Evolutionary conservation across 2,329 filamentous ascomycete genomes (phyloP), one percentile per base, ranked within the genome.

Genomic region (Trichophyton equinum): DNA sequence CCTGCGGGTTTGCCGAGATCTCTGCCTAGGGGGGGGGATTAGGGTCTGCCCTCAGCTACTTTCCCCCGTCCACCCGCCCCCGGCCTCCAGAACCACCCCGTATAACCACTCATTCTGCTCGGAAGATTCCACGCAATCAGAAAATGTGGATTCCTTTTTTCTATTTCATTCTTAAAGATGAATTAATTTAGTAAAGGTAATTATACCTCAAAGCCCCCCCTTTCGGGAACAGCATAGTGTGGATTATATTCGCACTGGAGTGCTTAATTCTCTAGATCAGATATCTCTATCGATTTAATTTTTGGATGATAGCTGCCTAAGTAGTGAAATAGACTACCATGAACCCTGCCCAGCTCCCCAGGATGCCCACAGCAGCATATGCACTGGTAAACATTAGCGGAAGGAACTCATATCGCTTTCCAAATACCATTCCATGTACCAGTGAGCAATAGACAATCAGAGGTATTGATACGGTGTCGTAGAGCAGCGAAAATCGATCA

Each of bases 321-420:
- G 62, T 73, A n/a, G 77, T 81, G 68, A 96, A 91, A 75, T 92
- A 97, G 58, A 97, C 91, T 36, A 95, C 88, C 77, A 91, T 84
- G 72, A 96, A 96, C 8, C 94, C 91, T 46, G 96, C 69, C 92
- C 92, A 97, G 75, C 94, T 97, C 2, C 90, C 91, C 18, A 96
- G 85, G 0, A 97, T 91, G n/a, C 94, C 94, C 62, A 97, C 79
- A 3, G 94, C 94, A 38, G 88, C 89, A 74, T 97, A 99, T 11
- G 89, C 88, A 77, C 92, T 97, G 67, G 86, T 96, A 71, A 97
- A 94, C 92, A 99, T 97, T 67, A 97, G 77, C 27, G 94, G 94
- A 60, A 99, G 75, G 73, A 97, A 99, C 74, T 96, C 90, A 68
- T 88, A 89, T 64, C 79, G 83, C 20, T 70, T 68, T 0, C 91